Conservation (phyloP, 768 basidiomycete genomes). For the Nevesoporus exiguus region DNA sequence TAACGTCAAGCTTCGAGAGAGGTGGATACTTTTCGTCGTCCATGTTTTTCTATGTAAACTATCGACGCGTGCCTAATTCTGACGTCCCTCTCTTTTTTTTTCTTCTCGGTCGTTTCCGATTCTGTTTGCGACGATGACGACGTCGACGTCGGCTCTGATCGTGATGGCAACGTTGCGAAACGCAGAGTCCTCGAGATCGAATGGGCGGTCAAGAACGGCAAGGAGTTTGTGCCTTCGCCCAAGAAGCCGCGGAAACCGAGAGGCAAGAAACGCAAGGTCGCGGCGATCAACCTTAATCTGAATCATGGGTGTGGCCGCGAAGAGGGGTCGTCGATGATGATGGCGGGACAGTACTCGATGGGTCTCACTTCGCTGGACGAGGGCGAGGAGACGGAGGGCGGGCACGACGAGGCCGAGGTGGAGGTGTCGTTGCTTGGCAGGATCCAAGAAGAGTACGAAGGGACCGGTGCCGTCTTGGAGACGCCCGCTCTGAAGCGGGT, state of each 20-base stretch:
- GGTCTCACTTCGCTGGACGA: slow-evolving; percentile 34
- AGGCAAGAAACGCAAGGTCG: slow-evolving; percentile 34
- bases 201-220: slow-evolving; percentile 66
- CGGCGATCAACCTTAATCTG: slow-evolving; percentile 16
- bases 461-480: slow-evolving; percentile 12
- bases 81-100: slow-evolving; percentile 34
- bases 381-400: slow-evolving; percentile 38
- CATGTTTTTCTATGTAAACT: slow-evolving; percentile 60
- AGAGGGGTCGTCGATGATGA: slow-evolving; percentile 13
- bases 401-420: not conserved
- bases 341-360: slow-evolving; percentile 13
- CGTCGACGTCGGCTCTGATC: not conserved
- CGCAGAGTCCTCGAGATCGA: slow-evolving; percentile 79
- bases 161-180: not conserved
- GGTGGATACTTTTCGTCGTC: slow-evolving; percentile 76
- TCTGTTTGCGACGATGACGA: not conserved
- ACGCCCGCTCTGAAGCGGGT: slow-evolving; percentile 28
- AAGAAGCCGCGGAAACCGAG: slow-evolving; percentile 38
- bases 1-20: slow-evolving; percentile 80
- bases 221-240: slow-evolving; percentile 55
- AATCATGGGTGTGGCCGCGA: slow-evolving; percentile 8
- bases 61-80: slow-evolving; percentile 39
- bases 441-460: slow-evolving; percentile 33
- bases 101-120: not conserved
- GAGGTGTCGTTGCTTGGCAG: slow-evolving; percentile 11